These are phyloP conservation scores for Cornus controversa DNA, from an alignment of 148 eudicot genomes.

Conservation along the genomic window DNA sequence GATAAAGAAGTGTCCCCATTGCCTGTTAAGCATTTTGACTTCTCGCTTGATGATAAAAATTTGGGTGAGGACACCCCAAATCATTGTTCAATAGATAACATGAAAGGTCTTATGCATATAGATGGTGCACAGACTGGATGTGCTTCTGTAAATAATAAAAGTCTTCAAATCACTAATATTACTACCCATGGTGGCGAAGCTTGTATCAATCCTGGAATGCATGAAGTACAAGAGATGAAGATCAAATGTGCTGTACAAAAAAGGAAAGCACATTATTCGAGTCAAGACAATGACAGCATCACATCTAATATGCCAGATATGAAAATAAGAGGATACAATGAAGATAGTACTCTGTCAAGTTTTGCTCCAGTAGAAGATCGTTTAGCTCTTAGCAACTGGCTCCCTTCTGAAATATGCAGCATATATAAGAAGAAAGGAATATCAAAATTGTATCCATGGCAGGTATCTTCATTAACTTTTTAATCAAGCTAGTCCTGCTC, in stretches of 20 bases:
- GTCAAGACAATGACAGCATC: conserved; percentile 25
- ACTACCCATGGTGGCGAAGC: conserved; percentile 13
- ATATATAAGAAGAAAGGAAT: conserved; percentile 74
- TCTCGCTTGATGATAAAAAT: conserved; percentile 56
- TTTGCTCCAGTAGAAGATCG: conserved; percentile 37
- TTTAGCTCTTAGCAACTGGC: conserved; percentile 76
- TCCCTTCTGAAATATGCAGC: conserved; percentile 70
- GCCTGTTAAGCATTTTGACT: conserved; percentile 91
- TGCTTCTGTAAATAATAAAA: conserved; percentile 26
- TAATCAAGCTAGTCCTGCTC: conserved; percentile 6
- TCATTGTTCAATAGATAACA: conserved; percentile 21
- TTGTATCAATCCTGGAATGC: conserved; percentile 13
- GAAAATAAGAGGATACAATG: conserved; percentile 25
- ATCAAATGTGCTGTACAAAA: conserved; percentile 19
- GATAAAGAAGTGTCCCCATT: conserved; percentile 70
- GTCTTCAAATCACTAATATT: conserved; percentile 11
- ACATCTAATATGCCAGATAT: conserved; percentile 37
- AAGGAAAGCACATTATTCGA: conserved; percentile 17
- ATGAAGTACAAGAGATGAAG: conserved; percentile 23
- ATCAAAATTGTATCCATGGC: conserved; percentile 83
- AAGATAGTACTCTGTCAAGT: conserved; percentile 69
- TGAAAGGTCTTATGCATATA: conserved; percentile 19
- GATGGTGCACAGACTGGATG: conserved; percentile 17
- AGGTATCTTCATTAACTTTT: conserved; percentile 44
- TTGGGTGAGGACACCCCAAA: conserved; percentile 24